These are phyloP conservation scores for Penicillium fimorum DNA, from an alignment of 495 filamentous ascomycete genomes.

Conservation along the genomic window DNA sequence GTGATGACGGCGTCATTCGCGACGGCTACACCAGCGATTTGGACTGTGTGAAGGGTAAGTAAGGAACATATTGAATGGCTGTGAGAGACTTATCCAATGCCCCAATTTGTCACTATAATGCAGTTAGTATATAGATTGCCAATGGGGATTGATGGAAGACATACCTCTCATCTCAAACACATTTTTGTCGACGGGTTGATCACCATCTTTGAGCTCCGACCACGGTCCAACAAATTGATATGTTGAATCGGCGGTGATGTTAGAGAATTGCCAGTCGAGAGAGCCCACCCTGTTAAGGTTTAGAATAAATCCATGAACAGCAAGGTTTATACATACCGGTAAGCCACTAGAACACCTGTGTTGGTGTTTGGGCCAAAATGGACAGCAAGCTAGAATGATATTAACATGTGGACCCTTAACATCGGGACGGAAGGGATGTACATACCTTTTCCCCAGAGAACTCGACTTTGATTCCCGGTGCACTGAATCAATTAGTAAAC, in stretches of 20 bases:
- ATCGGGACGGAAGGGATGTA: conserved; percentile 20
- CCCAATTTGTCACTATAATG: conserved; percentile 64
- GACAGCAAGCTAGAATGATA: conserved; percentile 45
- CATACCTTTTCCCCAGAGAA: conserved; percentile 63
- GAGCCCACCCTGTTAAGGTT: conserved; percentile 48
- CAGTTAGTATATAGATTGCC: conserved; percentile 1
- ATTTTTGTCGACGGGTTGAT: conserved; percentile 16
- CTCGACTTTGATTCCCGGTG: conserved; percentile 61
- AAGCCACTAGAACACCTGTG: conserved; percentile 57
- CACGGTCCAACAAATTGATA: conserved; percentile 55
- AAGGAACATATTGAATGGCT: neutral
- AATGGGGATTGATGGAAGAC: neutral
- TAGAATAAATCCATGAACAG: neutral
- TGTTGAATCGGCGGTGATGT: conserved; percentile 59
- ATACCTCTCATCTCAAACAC: conserved; percentile 41
- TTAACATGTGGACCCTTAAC: conserved; percentile 1
- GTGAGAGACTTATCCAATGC: conserved; percentile 48
- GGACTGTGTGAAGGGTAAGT: conserved; percentile 39
- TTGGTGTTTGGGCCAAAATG: conserved; percentile 60
- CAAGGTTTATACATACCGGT: conserved; percentile 30
- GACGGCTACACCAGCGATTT: conserved; percentile 57
- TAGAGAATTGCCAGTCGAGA: conserved; percentile 66
- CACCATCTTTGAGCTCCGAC: conserved; percentile 19
- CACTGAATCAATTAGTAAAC: conserved; percentile 27
- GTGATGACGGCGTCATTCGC: conserved; percentile 46